phyloP scores from a whole-genome alignment of 1,284 basidiomycete species.

The Malassezia equina region DNA sequence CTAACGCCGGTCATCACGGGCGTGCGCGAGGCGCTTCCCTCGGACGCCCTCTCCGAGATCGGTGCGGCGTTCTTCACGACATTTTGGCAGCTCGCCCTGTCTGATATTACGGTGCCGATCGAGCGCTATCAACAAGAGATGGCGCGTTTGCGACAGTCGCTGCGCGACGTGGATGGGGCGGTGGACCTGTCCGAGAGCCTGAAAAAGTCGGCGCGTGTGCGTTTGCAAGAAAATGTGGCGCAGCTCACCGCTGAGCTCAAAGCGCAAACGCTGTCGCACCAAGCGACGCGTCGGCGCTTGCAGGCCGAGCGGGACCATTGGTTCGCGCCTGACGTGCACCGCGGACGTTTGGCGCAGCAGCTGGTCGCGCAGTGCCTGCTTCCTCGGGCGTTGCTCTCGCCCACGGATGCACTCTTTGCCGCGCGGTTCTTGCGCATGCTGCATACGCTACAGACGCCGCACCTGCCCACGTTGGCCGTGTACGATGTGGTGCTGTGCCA shows the following conservation, averaged over 20 bases:
- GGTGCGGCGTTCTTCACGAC: constrained; percentile 42
- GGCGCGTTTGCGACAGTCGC: constrained; percentile 25
- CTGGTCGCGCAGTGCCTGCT: constrained; percentile 84
- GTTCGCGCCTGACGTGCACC: constrained; percentile 54
- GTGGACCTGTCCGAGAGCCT: constrained; percentile 19
- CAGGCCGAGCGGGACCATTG: constrained; percentile 72
- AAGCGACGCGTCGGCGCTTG: constrained; percentile 65
- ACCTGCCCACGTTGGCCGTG: constrained; percentile 77
- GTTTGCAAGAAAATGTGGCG: constrained; percentile 33
- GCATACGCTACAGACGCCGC: constrained; percentile 72
- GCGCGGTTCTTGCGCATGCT: constrained; percentile 79
- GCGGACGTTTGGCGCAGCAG: constrained; percentile 24
- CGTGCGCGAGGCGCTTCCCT: constrained; percentile 26
- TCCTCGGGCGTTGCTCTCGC: constrained; percentile 79
- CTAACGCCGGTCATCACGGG: constrained; percentile 28
- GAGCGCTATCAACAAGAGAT: constrained; percentile 45
- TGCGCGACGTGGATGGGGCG: constrained; percentile 23
- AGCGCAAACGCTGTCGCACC: constrained; percentile 62
- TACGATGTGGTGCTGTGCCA: constrained; percentile 60
- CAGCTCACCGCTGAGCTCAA: constrained; percentile 57
- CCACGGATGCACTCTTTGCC: constrained; percentile 90
- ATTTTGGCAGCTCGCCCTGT: constrained; percentile 44
- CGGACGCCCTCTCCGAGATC: constrained; percentile 20
- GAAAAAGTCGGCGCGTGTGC: constrained; percentile 31
- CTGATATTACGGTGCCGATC: constrained; percentile 43